These are phyloP conservation scores for Polyporus arcularius DNA, from an alignment of 768 basidiomycete species.

Conservation along the genomic window DNA sequence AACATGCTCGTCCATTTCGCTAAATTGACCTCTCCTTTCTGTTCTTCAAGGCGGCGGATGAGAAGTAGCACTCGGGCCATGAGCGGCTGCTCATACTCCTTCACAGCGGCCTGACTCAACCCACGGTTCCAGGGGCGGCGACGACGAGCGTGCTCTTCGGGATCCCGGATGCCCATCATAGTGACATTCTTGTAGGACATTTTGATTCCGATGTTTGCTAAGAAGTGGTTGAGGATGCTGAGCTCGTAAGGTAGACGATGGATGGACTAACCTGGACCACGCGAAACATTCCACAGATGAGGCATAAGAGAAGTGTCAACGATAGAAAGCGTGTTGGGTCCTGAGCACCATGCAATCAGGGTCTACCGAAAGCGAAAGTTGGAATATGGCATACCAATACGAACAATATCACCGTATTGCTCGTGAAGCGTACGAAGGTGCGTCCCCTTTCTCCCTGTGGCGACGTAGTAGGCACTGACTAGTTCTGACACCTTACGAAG, in stretches of 20 bases:
- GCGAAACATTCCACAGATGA: conserved; percentile 38
- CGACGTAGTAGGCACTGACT: conserved; percentile 1
- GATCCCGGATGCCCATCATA: conserved; percentile 5
- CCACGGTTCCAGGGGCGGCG: conserved; percentile 52
- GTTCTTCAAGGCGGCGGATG: conserved; percentile 35
- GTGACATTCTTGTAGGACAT: conserved; percentile 11
- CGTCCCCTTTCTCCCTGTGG: conserved; percentile 4
- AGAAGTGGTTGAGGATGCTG: too few relatives aligned
- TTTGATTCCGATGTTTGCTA: not conserved
- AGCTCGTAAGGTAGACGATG: conserved; percentile 8
- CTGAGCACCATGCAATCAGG: conserved; percentile 29
- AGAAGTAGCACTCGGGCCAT: conserved; percentile 41
- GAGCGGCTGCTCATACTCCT: conserved; percentile 47
- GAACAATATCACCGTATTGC: conserved; percentile 38
- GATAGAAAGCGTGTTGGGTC: conserved; percentile 49
- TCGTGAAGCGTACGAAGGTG: conserved; percentile 32
- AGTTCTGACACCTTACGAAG: conserved; percentile 18
- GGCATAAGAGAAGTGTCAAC: conserved; percentile 32
- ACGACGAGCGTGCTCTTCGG: conserved; percentile 43
- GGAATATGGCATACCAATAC: conserved; percentile 31
- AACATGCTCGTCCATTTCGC: conserved; percentile 41
- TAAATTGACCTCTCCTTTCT: conserved; percentile 27
- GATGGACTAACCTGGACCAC: conserved; percentile 41
- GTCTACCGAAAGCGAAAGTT: too few relatives aligned
- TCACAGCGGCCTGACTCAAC: conserved; percentile 45